A percentile compares a stretch with the other conserved stretches of the same genome.
Evolutionary conservation across 768 basidiomycete species (phyloP).

Genomic region (Russula sp.): DNA sequence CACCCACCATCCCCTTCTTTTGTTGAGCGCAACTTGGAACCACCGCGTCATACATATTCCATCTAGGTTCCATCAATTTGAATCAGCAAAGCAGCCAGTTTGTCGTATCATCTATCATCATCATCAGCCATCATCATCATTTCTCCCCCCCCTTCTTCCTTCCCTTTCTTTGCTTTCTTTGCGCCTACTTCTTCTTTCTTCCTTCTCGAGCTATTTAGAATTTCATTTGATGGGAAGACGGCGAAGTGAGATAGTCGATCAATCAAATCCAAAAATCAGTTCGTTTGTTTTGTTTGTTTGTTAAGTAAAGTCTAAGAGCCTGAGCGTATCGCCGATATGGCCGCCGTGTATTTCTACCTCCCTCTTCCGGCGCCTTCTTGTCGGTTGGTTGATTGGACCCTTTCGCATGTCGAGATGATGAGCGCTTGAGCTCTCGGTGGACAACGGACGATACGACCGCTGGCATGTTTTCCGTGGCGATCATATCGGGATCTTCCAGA

Average conservation of each 20-base stretch:
- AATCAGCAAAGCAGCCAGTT: neutral
- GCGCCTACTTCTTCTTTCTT: neutral
- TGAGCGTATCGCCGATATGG: constrained; percentile 14
- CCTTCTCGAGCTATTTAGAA: constrained; percentile 3
- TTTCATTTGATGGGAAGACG: constrained; percentile 14
- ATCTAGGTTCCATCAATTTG: neutral
- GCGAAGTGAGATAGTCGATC: constrained; percentile 5
- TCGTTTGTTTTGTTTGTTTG: neutral
- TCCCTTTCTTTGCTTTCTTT: neutral
- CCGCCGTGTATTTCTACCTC: neutral
- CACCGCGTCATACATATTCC: neutral
- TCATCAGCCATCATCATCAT: neutral
- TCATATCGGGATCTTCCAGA: neutral
- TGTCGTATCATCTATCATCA: neutral
- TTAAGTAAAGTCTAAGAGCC: neutral
- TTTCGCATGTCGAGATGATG: neutral
- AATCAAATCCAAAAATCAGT: constrained; percentile 7
- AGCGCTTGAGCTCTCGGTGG: neutral
- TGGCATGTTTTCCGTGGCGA: neutral
- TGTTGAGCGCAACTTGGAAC: neutral
- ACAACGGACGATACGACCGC: neutral
- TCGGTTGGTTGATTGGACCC: neutral
- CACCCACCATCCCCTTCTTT: neutral
- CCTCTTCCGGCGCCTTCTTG: neutral
- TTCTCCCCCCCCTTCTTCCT: neutral